phyloP scores from a whole-genome alignment of 768 basidiomycete genomes.

The Pulveroboletus sp. region DNA sequence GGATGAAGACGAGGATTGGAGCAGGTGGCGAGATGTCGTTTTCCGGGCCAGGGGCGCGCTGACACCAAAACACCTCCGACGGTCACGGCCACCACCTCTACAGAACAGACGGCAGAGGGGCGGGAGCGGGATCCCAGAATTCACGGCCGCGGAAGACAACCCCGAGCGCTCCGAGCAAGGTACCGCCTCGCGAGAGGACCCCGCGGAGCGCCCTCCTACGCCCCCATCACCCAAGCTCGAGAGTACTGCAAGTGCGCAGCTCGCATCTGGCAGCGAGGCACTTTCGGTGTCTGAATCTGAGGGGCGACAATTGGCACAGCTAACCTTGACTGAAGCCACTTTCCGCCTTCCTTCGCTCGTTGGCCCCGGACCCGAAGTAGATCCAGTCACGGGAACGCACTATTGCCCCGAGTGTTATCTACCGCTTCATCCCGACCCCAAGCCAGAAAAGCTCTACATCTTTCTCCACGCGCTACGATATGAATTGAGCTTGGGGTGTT shows the following conservation, averaged over 20 bases:
- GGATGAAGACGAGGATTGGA: slow-evolving; percentile 88
- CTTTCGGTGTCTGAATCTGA: neutral
- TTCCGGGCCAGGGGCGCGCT: slow-evolving; percentile 71
- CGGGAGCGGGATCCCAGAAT: slow-evolving; percentile 29
- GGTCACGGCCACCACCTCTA: slow-evolving; percentile 45
- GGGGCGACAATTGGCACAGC: neutral
- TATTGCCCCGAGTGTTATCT: slow-evolving; percentile 92
- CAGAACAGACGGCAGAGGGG: slow-evolving; percentile 58
- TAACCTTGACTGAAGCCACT: slow-evolving; percentile 51
- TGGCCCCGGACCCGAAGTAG: slow-evolving; percentile 27
- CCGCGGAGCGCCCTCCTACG: neutral
- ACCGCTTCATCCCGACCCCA: slow-evolving; percentile 89
- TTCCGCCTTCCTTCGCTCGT: slow-evolving; percentile 26
- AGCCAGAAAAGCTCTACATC: slow-evolving; percentile 88
- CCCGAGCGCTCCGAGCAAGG: no score
- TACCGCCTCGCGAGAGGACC: neutral
- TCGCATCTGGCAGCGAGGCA: neutral
- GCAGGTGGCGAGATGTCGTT: slow-evolving; percentile 81
- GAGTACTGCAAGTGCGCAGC: neutral
- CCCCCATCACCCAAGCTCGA: neutral
- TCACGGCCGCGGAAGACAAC: no score
- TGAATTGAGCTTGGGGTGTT: slow-evolving; percentile 75
- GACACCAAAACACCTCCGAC: slow-evolving; percentile 27
- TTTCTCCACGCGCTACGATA: slow-evolving; percentile 91
- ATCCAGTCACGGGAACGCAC: slow-evolving; percentile 40